Conservation (phyloP, 306 rosid species). For the Begonia loranthoides region DNA sequence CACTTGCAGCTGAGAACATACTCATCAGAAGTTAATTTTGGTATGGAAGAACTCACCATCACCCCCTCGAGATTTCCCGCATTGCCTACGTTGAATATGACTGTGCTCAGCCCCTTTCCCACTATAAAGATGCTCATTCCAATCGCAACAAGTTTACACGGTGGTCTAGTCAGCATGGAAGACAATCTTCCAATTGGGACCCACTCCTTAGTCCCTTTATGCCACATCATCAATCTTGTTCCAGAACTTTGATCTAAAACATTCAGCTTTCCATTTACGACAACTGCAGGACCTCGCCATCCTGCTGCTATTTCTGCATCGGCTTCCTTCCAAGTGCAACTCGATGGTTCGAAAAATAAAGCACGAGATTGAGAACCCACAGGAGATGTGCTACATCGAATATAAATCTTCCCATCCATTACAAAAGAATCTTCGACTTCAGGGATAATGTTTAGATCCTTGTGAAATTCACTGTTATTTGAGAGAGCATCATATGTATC, state of each 20-base stretch:
- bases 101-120: conserved; percentile 78
- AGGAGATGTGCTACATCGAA: conserved; percentile 37
- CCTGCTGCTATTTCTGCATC: conserved; percentile 68
- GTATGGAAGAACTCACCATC: conserved; percentile 59
- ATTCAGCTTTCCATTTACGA: conserved; percentile 42
- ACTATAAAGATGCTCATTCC: conserved; percentile 55
- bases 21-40: conserved; percentile 31
- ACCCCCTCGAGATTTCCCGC: conserved; percentile 36
- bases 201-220: conserved; percentile 51
- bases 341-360: conserved; percentile 65
- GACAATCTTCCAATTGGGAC: conserved; percentile 59
- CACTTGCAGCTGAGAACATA: conserved; percentile 68
- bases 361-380: conserved; percentile 39
- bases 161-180: conserved; percentile 67
- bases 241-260: conserved; percentile 71
- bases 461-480: conserved; percentile 39
- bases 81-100: conserved; percentile 52
- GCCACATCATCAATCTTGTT: conserved; percentile 65
- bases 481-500: conserved; percentile 52
- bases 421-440: conserved; percentile 65
- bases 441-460: conserved; percentile 38
- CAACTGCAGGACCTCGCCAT: conserved; percentile 87
- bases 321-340: conserved; percentile 61
- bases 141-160: conserved; percentile 58
- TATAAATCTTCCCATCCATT: conserved; percentile 66